Conservation (phyloP, 2,329 filamentous ascomycete genomes). For the Volutella citrinella region DNA sequence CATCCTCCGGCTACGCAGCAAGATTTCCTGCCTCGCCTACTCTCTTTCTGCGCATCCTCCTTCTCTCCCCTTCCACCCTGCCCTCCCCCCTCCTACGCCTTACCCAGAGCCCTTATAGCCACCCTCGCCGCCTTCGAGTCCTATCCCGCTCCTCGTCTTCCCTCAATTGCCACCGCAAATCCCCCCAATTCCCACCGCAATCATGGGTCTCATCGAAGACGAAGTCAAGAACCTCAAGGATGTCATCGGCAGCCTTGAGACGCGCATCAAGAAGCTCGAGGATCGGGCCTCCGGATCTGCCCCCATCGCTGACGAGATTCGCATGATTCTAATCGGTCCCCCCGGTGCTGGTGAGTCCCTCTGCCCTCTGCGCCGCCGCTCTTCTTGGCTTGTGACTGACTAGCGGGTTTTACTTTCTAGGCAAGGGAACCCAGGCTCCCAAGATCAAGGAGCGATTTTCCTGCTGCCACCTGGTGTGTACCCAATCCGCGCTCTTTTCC, state of each 20-base stretch:
- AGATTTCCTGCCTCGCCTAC: conserved; percentile 23
- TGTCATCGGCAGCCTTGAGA: conserved; percentile 79
- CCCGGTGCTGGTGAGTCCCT: conserved; percentile 81
- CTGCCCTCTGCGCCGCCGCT: conserved; percentile 7
- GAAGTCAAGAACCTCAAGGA: conserved; percentile 82
- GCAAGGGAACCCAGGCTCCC: conserved; percentile 97
- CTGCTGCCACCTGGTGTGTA: conserved; percentile 91
- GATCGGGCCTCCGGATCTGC: conserved; percentile 59
- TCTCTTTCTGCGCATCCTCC: conserved; percentile 17
- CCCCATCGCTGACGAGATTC: conserved; percentile 62
- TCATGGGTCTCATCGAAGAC: conserved; percentile 87
- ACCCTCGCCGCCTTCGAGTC: conserved; percentile 7
- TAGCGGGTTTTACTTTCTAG: no score
- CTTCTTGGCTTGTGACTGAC: no score
- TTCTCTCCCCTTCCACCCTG: conserved; percentile 9
- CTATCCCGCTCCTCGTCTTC: conserved; percentile 4
- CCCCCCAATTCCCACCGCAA: conserved; percentile 32
- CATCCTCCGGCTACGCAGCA: conserved; percentile 30
- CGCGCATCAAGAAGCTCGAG: conserved; percentile 83
- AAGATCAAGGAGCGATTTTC: conserved; percentile 98
- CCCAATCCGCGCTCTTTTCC: no score
- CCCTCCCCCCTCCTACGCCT: conserved; percentile 12
- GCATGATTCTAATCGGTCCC: conserved; percentile 97
- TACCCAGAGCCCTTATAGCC: conserved; percentile 4
- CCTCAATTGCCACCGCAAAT: conserved; percentile 16